Evolutionary conservation across 768 basidiomycete genomes (phyloP).

Genomic region (Sporobolomyces phaffii): DNA sequence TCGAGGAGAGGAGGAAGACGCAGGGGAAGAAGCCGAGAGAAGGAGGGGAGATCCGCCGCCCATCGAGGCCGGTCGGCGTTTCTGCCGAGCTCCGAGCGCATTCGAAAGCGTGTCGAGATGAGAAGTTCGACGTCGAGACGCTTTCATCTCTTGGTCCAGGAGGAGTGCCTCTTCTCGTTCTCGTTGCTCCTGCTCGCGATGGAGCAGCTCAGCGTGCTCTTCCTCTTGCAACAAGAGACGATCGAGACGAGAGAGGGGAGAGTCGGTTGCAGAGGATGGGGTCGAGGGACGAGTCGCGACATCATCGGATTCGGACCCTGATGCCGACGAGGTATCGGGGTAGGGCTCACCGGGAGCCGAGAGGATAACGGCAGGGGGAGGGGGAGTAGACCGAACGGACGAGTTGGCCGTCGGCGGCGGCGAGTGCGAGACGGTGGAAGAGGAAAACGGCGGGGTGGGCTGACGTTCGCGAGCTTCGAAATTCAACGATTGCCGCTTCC

Average conservation of each 20-base stretch:
- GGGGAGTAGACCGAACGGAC: neutral
- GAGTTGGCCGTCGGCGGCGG: neutral
- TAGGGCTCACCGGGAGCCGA: conserved; percentile 34
- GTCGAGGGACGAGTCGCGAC: conserved; percentile 13
- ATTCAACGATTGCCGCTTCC: conserved; percentile 10
- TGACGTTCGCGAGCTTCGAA: neutral
- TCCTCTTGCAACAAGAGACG: neutral
- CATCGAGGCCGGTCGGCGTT: conserved; percentile 9
- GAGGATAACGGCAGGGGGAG: conserved; percentile 27
- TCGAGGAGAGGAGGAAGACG: neutral
- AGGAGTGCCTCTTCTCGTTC: no score
- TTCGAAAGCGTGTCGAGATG: conserved; percentile 21
- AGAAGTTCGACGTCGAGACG: conserved; percentile 5
- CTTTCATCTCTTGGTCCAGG: neutral
- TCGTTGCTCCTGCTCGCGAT: no score
- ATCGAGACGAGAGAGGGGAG: neutral
- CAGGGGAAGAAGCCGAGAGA: neutral
- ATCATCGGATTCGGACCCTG: conserved; percentile 18
- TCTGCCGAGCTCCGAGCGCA: neutral
- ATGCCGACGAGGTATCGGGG: conserved; percentile 24
- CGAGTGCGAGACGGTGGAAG: neutral
- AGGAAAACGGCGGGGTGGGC: no score
- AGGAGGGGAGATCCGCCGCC: neutral
- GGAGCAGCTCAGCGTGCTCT: neutral
- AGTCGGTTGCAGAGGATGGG: neutral